Evolutionary conservation across 2,329 filamentous ascomycete species (phyloP).

Genomic region (Stachybotrys echinatus): DNA sequence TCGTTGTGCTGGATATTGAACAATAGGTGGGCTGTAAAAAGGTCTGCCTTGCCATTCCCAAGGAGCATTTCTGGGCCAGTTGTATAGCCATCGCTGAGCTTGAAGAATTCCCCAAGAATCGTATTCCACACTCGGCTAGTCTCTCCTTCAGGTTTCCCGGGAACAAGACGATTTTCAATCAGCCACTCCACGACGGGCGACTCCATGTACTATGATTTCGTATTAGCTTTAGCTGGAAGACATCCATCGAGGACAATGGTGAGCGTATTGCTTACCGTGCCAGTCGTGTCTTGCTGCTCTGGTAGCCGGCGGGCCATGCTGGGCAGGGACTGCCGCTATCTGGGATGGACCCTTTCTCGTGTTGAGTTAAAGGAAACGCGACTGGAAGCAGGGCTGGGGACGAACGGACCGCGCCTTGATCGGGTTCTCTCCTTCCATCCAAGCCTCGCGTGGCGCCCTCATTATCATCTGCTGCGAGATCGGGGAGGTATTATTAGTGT

Average conservation of each 20-base stretch:
- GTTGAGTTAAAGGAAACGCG: no score
- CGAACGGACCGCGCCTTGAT: no score
- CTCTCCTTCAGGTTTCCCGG: not conserved
- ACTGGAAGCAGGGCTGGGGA: no score
- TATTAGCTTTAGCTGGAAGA: no score
- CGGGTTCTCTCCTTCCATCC: no score
- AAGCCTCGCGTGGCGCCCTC: no score
- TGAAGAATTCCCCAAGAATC: not conserved
- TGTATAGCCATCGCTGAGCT: not conserved
- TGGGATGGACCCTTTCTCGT: no score
- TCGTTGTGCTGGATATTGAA: not conserved
- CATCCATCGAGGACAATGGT: no score
- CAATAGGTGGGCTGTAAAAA: not conserved
- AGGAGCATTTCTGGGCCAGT: not conserved
- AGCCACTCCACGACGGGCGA: conserved; percentile 1
- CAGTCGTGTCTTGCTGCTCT: not conserved
- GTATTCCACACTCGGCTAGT: not conserved
- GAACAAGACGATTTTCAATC: conserved; percentile 1
- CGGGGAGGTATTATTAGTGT: no score
- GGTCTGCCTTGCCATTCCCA: not conserved
- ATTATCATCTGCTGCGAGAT: no score
- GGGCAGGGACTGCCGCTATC: no score
- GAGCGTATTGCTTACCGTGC: not conserved
- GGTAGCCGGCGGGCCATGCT: not conserved
- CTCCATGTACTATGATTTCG: conserved; percentile 1